Evolutionary conservation across 306 rosid genomes (phyloP).

Genomic region (Rosa multiflora): DNA sequence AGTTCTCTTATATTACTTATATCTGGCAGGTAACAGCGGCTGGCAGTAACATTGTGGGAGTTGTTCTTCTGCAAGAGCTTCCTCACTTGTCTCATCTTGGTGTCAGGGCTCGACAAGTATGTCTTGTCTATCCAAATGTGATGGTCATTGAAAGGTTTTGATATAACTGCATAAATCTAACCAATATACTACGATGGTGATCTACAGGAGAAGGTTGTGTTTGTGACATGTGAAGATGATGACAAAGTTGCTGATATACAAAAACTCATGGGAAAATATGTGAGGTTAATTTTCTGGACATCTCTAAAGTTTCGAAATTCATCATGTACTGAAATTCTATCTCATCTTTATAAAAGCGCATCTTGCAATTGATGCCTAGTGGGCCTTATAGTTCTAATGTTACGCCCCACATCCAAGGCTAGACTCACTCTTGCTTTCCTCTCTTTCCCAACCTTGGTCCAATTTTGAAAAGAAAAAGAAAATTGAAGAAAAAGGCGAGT

Average conservation of each 20-base stretch:
- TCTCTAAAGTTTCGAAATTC: neutral
- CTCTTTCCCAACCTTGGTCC: neutral
- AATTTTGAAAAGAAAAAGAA: neutral
- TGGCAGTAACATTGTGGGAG: constrained; percentile 83
- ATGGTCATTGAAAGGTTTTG: neutral
- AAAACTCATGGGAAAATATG: constrained; percentile 51
- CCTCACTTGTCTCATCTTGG: constrained; percentile 99
- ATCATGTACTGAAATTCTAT: constrained; percentile 16
- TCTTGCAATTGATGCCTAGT: constrained; percentile 9
- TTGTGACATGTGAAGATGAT: constrained; percentile 92
- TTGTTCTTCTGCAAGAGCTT: constrained; percentile 84
- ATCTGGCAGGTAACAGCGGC: constrained; percentile 86
- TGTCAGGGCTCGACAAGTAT: constrained; percentile 93
- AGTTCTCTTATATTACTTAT: constrained; percentile 22
- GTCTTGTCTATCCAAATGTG: constrained; percentile 31
- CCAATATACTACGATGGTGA: constrained; percentile 23
- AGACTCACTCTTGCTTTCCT: neutral
- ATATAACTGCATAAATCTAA: constrained; percentile 8
- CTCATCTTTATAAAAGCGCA: constrained; percentile 7
- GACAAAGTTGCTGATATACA: constrained; percentile 58
- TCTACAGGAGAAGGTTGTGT: constrained; percentile 87
- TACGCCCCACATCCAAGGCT: neutral
- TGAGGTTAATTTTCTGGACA: constrained; percentile 47
- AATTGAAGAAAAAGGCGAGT: neutral
- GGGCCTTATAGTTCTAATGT: neutral